Conservation (phyloP, 108 stramenopile species). For the Skeletonema marinoi region DNA sequence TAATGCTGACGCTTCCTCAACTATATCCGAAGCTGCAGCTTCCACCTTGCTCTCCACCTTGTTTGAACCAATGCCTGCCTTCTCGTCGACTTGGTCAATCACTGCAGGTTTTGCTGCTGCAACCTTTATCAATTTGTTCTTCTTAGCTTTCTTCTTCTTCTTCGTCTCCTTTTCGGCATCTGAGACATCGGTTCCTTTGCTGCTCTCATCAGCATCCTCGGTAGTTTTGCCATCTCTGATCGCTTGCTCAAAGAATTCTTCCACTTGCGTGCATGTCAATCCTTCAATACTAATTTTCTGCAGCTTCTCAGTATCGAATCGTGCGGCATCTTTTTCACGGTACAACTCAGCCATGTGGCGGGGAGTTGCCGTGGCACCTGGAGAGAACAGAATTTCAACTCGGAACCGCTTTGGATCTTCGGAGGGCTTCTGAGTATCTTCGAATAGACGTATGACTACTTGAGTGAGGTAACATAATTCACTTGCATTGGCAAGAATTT, state of each 20-base stretch:
- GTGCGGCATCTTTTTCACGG: constrained; percentile 65
- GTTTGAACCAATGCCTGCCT: not conserved
- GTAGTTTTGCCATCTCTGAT: constrained; percentile 57
- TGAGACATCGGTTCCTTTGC: not conserved
- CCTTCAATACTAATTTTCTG: constrained; percentile 72
- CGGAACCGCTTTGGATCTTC: constrained; percentile 82
- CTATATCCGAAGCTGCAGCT: not conserved
- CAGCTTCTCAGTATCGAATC: constrained; percentile 77
- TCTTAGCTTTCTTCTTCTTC: not conserved
- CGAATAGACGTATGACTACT: constrained; percentile 95
- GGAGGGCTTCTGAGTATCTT: constrained; percentile 70
- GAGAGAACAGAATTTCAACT: constrained; percentile 84
- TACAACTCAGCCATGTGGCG: constrained; percentile 82
- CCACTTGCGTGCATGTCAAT: constrained; percentile 78
- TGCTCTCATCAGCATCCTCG: constrained; percentile 31
- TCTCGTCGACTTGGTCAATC: not conserved
- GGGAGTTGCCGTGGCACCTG: constrained; percentile 88
- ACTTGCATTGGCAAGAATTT: constrained; percentile 67
- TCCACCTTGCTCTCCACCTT: constrained; percentile 14
- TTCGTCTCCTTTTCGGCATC: constrained; percentile 25
- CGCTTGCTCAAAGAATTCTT: constrained; percentile 70
- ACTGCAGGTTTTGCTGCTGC: not conserved
- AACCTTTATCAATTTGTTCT: not conserved
- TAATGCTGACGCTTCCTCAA: not conserved
- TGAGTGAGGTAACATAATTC: constrained; percentile 98